phyloP scores from a whole-genome alignment of 805 yeast genomes.

The Starmerella bombicola region DNA sequence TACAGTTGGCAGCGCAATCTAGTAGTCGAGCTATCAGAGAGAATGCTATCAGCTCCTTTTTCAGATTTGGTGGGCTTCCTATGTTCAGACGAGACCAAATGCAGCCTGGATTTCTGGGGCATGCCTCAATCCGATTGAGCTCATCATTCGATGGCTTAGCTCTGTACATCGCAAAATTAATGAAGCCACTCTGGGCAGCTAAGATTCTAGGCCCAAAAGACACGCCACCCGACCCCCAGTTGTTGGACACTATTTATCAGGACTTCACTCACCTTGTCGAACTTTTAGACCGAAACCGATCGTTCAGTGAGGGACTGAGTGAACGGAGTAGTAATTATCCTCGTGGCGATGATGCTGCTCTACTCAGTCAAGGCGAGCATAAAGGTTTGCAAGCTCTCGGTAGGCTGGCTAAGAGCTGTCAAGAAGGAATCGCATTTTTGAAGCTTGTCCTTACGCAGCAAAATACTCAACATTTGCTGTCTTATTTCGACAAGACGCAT shows the following conservation, averaged over 20 bases:
- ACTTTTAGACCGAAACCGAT: constrained; percentile 35
- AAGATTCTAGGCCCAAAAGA: constrained; percentile 42
- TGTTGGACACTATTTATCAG: constrained; percentile 25
- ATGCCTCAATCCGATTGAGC: constrained; percentile 53
- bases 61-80: constrained; percentile 24
- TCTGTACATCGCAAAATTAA: constrained; percentile 60
- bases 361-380: constrained; percentile 64
- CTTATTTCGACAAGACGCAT: constrained; percentile 51
- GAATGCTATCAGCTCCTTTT: constrained; percentile 19
- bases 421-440: constrained; percentile 82
- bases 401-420: constrained; percentile 60
- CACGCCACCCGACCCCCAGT: constrained; percentile 1
- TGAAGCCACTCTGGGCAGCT: constrained; percentile 66
- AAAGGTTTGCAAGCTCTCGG: constrained; percentile 71
- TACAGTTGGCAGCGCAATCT: constrained; percentile 64
- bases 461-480: constrained; percentile 55
- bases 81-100: constrained; percentile 21
- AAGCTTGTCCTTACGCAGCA: constrained; percentile 66
- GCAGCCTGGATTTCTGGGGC: constrained; percentile 14
- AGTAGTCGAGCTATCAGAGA: constrained; percentile 35
- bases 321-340: constrained; percentile 11
- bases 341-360: constrained; percentile 20
- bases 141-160: constrained; percentile 86
- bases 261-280: constrained; percentile 27
- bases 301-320: constrained; percentile 35